Conservation (phyloP, 176 grass and related monocot genomes). For the Oryza longistaminata region DNA sequence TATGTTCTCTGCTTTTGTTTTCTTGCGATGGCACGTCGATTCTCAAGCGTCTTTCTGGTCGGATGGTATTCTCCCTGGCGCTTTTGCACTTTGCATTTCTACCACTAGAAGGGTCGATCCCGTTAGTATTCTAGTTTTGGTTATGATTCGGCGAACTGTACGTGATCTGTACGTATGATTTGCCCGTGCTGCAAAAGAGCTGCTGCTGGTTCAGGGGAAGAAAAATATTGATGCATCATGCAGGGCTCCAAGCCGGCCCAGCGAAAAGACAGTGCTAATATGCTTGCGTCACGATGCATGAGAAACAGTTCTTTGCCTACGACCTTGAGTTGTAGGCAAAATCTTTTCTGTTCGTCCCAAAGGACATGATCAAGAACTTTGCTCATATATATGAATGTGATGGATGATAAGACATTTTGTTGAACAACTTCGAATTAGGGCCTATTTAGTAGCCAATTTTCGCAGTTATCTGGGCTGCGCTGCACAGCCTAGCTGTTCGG, state of each 20-base stretch:
- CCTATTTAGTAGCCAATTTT: too few relatives aligned
- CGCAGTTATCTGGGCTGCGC: too few relatives aligned
- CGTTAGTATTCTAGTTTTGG: neutral
- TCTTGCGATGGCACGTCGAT: neutral
- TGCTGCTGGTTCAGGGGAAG: neutral
- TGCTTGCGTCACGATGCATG: neutral
- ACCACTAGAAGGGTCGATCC: neutral
- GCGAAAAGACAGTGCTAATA: neutral
- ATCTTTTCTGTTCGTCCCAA: neutral
- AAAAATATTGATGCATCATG: neutral
- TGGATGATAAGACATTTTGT: neutral
- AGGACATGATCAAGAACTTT: neutral
- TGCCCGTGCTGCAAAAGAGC: neutral
- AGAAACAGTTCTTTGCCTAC: neutral
- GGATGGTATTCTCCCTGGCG: neutral
- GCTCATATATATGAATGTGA: neutral
- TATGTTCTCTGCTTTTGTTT: neutral
- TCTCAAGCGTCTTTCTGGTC: neutral
- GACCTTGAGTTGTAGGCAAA: neutral
- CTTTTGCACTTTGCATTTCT: neutral
- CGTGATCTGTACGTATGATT: conserved; percentile 15
- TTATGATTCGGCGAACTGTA: neutral
- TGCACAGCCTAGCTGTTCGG: too few relatives aligned
- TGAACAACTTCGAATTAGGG: neutral
- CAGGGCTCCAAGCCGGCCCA: neutral